A percentile compares a stretch with the other conserved stretches of the same genome.
phyloP scores from a whole-genome alignment of 2,329 filamentous ascomycete genomes.

The Aschersonia sp. region DNA sequence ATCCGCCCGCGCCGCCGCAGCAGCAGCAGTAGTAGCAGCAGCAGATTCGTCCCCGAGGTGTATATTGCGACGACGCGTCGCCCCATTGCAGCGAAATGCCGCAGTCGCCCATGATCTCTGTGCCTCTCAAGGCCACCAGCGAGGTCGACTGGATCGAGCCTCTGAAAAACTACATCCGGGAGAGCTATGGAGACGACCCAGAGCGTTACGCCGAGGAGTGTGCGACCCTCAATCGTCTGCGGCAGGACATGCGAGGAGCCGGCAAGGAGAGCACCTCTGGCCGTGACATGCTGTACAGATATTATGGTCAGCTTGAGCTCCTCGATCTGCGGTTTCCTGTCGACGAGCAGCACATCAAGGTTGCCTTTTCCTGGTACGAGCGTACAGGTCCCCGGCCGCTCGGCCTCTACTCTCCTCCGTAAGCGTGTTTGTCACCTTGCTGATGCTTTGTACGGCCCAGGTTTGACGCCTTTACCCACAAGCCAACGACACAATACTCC shows the following conservation, averaged over 20 bases:
- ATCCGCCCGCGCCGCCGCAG: not conserved
- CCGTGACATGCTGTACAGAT: constrained; percentile 84
- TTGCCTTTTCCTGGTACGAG: constrained; percentile 86
- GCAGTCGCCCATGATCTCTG: constrained; percentile 88
- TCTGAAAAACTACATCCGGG: constrained; percentile 82
- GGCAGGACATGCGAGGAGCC: constrained; percentile 96
- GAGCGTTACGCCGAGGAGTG: constrained; percentile 95
- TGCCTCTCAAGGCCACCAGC: constrained; percentile 84
- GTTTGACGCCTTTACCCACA: constrained; percentile 99
- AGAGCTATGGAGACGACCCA: constrained; percentile 91
- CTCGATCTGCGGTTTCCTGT: constrained; percentile 91
- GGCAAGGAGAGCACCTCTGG: constrained; percentile 93
- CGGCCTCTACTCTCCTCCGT: too few species aligned
- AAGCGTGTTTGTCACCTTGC: not conserved
- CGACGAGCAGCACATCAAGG: constrained; percentile 98
- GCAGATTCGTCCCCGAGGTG: not conserved
- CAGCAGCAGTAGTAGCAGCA: not conserved
- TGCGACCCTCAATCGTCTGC: constrained; percentile 78
- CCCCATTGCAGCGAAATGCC: constrained; percentile 36
- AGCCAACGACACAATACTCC: constrained; percentile 91
- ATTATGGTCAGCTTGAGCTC: constrained; percentile 93
- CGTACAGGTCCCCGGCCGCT: not conserved
- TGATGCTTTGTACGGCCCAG: constrained; percentile 31
- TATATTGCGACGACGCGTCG: constrained; percentile 1
- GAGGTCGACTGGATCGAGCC: constrained; percentile 97